Conservation (phyloP, 345 rosid genomes). For the Camelina neglecta region DNA sequence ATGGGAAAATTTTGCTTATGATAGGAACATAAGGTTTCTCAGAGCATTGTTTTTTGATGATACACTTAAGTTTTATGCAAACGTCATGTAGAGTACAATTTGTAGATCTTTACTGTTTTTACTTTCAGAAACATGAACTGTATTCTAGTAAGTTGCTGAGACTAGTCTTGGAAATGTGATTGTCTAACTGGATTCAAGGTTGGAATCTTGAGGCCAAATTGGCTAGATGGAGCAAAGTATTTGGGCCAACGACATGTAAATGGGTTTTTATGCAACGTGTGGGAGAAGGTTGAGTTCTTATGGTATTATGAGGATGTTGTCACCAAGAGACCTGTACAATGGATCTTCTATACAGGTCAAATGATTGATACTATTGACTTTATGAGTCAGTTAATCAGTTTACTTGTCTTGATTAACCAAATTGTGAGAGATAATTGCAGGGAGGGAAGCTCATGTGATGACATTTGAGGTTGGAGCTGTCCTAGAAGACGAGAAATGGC, state of each 20-base stretch:
- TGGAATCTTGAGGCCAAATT: constrained; percentile 68
- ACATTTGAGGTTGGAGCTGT: constrained; percentile 75
- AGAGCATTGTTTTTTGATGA: not conserved
- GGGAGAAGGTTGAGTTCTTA: constrained; percentile 70
- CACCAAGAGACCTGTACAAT: constrained; percentile 67
- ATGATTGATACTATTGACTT: constrained; percentile 16
- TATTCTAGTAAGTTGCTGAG: constrained; percentile 8
- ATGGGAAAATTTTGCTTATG: not conserved
- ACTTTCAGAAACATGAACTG: constrained; percentile 10
- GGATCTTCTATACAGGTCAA: constrained; percentile 65
- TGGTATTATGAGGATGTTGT: constrained; percentile 66
- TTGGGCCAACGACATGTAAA: constrained; percentile 55
- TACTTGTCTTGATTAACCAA: not conserved
- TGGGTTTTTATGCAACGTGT: constrained; percentile 63
- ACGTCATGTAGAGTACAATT: not conserved
- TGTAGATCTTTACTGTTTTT: not conserved
- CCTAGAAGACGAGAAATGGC: constrained; percentile 63
- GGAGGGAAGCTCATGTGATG: constrained; percentile 63
- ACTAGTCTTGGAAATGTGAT: not conserved
- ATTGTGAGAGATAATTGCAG: constrained; percentile 38
- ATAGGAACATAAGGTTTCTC: not conserved
- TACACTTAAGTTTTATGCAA: not conserved
- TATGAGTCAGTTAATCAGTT: not conserved
- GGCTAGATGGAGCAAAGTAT: constrained; percentile 70
- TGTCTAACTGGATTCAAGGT: constrained; percentile 36